Evolutionary conservation across 768 basidiomycete genomes (phyloP).

Genomic region (Phylloporus sp.): DNA sequence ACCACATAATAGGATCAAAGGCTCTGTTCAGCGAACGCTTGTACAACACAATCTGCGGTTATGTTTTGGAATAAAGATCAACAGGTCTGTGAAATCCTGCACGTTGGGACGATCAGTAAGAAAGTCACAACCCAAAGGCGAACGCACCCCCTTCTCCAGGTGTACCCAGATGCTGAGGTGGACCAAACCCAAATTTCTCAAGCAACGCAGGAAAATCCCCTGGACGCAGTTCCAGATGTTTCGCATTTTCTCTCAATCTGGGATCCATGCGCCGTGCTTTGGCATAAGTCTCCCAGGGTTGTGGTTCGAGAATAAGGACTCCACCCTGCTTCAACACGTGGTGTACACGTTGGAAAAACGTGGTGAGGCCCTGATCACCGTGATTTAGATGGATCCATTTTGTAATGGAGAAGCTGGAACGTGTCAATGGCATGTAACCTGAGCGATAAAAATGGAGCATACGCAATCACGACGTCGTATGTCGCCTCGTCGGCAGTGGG

Average conservation of each 20-base stretch:
- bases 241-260: constrained; percentile 59
- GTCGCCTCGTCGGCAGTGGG: constrained; percentile 55
- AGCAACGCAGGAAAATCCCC: constrained; percentile 57
- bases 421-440: background rate
- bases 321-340: constrained; percentile 59
- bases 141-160: constrained; percentile 63
- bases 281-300: constrained; percentile 79
- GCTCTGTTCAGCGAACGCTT: no score
- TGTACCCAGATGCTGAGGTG: constrained; percentile 44
- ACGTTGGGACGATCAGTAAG: constrained; percentile 1
- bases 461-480: constrained; percentile 84
- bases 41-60: background rate
- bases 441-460: constrained; percentile 22
- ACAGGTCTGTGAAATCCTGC: constrained; percentile 39
- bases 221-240: constrained; percentile 54
- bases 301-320: constrained; percentile 75
- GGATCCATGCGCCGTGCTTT: constrained; percentile 71
- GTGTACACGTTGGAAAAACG: constrained; percentile 65
- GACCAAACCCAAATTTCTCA: constrained; percentile 57
- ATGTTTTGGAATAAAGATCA: constrained; percentile 54
- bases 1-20: no score
- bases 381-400: constrained; percentile 91
- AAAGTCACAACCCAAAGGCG: no score
- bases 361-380: constrained; percentile 66
- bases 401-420: constrained; percentile 60